Evolutionary conservation across 345 rosid genomes (phyloP), one percentile per base, ranked within the genome.

Genomic region (Pseudoturritis turrita): DNA sequence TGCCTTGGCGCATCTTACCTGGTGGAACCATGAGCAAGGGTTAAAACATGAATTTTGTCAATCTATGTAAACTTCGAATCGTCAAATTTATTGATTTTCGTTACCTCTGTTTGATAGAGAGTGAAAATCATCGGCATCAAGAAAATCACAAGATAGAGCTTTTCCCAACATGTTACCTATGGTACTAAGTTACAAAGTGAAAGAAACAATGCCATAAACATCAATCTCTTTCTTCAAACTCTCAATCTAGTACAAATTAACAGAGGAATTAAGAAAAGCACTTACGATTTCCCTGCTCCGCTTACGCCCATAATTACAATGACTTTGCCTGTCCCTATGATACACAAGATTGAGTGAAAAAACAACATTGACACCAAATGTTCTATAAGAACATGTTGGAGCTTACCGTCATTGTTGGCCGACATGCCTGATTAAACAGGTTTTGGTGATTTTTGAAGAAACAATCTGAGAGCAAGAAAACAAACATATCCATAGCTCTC

Each of bases 111-210:
- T 91, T 9, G 93, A 79, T 44, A 35, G 72, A 10, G 96, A 82
- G 37, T 95, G 96, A 79, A 84, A 95, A 81, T 87, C 93, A 68
- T 95, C 97, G 0, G 96, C 96, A 70, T 95, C 97, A 59, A 95
- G 80, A 75, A 88, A 95, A 5, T 74, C 71, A 65, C 89, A 85
- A 25, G 81, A 78, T 54, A 91, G 61, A 74, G 56, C 80, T 64
- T 62, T 77, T 22, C 89, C 90, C 64, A 94, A 71, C 85, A 83
- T 62, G 21, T 77, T 71, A 22, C 96, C 96, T 61, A 88, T 77
- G 41, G 96, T 95, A 18, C 97, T 91, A 75, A n/a, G n/a, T n/a
- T n/a, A 78, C 79, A 70, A 51, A 9, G 19, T 22, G 45, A 2
- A 60, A 50, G 3, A 22, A 53, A 28, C 36, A 15, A 9, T 2